A percentile compares a stretch with the other conserved stretches of the same genome.
phyloP scores from a whole-genome alignment of 495 filamentous ascomycete genomes.

The Xylaria telfairii region DNA sequence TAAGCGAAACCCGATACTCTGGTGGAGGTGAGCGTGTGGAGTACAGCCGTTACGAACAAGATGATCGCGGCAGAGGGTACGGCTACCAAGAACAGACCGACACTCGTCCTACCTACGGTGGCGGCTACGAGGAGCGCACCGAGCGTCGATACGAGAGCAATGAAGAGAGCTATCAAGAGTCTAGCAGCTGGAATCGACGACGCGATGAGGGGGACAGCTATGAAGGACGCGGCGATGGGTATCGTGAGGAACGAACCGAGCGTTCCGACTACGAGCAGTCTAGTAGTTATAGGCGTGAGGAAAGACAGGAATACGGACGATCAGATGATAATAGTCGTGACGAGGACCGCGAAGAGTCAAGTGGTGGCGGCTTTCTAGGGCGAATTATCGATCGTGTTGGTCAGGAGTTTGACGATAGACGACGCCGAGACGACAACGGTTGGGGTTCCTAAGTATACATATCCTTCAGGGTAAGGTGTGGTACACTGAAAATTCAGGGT shows the following conservation, averaged over 20 bases:
- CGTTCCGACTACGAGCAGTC: slow-evolving; percentile 27
- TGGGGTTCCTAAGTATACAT: slow-evolving; percentile 25
- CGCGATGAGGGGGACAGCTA: slow-evolving; percentile 31
- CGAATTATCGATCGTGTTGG: slow-evolving; percentile 33
- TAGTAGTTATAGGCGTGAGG: slow-evolving; percentile 15
- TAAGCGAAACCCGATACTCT: slow-evolving; percentile 49
- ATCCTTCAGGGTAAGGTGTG: background rate
- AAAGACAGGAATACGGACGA: slow-evolving; percentile 24
- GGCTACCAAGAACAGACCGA: slow-evolving; percentile 43
- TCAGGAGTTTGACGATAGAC: slow-evolving; percentile 35
- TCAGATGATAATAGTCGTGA: slow-evolving; percentile 25
- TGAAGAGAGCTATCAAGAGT: slow-evolving; percentile 35
- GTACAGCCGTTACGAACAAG: slow-evolving; percentile 52
- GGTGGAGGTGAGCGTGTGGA: slow-evolving; percentile 52
- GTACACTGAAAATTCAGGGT: background rate
- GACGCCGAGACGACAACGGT: slow-evolving; percentile 29
- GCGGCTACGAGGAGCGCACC: slow-evolving; percentile 43
- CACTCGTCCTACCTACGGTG: slow-evolving; percentile 34
- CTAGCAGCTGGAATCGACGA: slow-evolving; percentile 30
- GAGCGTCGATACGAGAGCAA: slow-evolving; percentile 44
- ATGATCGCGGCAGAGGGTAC: slow-evolving; percentile 44
- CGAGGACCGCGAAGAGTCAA: slow-evolving; percentile 33
- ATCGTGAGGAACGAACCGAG: slow-evolving; percentile 26
- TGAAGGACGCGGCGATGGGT: slow-evolving; percentile 31
- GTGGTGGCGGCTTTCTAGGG: slow-evolving; percentile 38